phyloP scores from a whole-genome alignment of 495 filamentous ascomycete species.

The Penicillium goetzii region DNA sequence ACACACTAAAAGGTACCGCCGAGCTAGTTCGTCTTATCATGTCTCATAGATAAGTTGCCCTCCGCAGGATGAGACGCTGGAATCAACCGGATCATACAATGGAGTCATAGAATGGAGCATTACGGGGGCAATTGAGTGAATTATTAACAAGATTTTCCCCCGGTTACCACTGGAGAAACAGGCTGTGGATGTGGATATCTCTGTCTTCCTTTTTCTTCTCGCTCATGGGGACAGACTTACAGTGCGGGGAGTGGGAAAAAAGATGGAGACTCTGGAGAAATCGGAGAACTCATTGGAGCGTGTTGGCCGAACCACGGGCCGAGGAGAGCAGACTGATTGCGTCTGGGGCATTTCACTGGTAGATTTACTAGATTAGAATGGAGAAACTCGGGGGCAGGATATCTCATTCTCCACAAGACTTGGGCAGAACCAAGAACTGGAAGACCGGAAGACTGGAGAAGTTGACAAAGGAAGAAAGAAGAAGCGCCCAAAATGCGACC shows the following conservation, averaged over 20 bases:
- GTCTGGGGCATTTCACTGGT: background rate
- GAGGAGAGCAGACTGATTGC: background rate
- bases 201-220: background rate
- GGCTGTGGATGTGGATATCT: background rate
- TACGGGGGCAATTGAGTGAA: constrained; percentile 11
- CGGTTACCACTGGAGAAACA: constrained; percentile 8
- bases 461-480: background rate
- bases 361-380: background rate
- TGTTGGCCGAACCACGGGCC: background rate
- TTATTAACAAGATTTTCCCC: constrained; percentile 2
- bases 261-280: constrained; percentile 22
- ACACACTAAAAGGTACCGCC: constrained; percentile 16
- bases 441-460: background rate
- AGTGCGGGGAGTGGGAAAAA: constrained; percentile 22
- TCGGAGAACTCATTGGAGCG: constrained; percentile 6
- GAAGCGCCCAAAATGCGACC: constrained; percentile 17
- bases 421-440: background rate
- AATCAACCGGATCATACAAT: constrained; percentile 8
- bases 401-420: too few relatives aligned
- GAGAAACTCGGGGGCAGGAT: constrained; percentile 5
- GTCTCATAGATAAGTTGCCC: constrained; percentile 20
- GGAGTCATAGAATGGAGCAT: constrained; percentile 1
- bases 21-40: constrained; percentile 24
- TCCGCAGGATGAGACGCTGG: constrained; percentile 9
- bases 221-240: background rate